Evolutionary conservation across 2,329 filamentous ascomycete species (phyloP).

Genomic region (Thermoascus crustaceus): DNA sequence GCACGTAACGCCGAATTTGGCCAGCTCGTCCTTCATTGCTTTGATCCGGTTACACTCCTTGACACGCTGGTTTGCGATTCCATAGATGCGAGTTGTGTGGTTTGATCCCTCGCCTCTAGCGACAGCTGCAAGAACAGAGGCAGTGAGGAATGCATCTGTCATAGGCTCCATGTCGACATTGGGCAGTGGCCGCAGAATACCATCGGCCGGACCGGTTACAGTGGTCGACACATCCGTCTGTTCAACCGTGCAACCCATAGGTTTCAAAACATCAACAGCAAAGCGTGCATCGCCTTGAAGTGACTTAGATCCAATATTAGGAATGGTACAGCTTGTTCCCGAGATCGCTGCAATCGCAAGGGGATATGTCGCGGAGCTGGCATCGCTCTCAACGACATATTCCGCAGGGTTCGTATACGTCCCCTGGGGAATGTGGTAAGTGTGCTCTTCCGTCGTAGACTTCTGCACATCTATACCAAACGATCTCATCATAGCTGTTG

Average conservation of each 20-base stretch:
- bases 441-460: conserved; percentile 72
- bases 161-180: conserved; percentile 98
- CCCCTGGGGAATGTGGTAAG: conserved; percentile 86
- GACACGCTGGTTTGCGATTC: conserved; percentile 94
- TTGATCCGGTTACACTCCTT: conserved; percentile 97
- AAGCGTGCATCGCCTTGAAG: conserved; percentile 93
- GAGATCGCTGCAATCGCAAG: conserved; percentile 91
- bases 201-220: conserved; percentile 75
- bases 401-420: conserved; percentile 73
- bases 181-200: conserved; percentile 63
- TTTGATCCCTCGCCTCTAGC: conserved; percentile 59
- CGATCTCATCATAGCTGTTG: conserved; percentile 89
- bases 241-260: conserved; percentile 88
- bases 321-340: conserved; percentile 88
- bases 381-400: conserved; percentile 93
- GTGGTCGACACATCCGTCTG: conserved; percentile 83
- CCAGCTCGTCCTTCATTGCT: conserved; percentile 90
- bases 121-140: conserved; percentile 84
- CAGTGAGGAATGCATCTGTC: conserved; percentile 96
- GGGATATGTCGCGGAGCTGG: conserved; percentile 94
- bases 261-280: conserved; percentile 76
- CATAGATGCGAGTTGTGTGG: conserved; percentile 70
- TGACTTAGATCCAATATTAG: conserved; percentile 88
- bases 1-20: conserved; percentile 84
- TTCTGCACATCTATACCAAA: conserved; percentile 77